These are phyloP conservation scores for Schizosaccharomyces japonicus DNA, from an alignment of 805 yeast species.

Conservation along the genomic window DNA sequence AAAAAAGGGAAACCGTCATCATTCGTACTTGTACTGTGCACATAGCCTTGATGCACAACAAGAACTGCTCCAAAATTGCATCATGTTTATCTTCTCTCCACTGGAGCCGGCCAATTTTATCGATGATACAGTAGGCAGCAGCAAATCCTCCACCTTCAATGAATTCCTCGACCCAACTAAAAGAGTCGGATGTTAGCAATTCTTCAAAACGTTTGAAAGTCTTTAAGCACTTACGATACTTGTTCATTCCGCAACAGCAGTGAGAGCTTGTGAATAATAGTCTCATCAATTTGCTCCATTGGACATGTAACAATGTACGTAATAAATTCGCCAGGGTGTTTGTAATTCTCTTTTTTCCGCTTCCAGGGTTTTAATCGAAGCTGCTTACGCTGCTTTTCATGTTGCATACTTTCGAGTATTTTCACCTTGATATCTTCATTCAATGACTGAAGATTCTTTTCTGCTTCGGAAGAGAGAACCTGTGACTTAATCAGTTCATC, in stretches of 20 bases:
- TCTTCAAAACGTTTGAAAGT: neutral
- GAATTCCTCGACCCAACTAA: neutral
- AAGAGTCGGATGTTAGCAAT: neutral
- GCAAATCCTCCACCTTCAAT: neutral
- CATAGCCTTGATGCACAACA: neutral
- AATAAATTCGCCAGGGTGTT: neutral
- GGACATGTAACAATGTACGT: neutral
- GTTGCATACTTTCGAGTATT: neutral
- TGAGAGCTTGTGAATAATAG: neutral
- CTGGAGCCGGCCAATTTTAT: neutral
- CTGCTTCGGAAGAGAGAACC: neutral
- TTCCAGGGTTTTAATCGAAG: neutral
- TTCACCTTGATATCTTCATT: neutral
- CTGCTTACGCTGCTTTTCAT: neutral
- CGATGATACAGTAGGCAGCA: neutral
- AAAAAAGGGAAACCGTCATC: neutral
- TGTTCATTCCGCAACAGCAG: neutral
- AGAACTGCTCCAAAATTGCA: neutral
- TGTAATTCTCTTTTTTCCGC: neutral
- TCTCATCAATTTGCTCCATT: neutral
- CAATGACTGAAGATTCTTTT: neutral
- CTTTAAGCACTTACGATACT: neutral
- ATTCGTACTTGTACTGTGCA: neutral
- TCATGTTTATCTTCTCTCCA: neutral
- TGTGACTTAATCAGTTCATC: neutral